These are phyloP conservation scores for Lantana camara DNA, from an alignment of 257 asterid species.

Conservation along the genomic window DNA sequence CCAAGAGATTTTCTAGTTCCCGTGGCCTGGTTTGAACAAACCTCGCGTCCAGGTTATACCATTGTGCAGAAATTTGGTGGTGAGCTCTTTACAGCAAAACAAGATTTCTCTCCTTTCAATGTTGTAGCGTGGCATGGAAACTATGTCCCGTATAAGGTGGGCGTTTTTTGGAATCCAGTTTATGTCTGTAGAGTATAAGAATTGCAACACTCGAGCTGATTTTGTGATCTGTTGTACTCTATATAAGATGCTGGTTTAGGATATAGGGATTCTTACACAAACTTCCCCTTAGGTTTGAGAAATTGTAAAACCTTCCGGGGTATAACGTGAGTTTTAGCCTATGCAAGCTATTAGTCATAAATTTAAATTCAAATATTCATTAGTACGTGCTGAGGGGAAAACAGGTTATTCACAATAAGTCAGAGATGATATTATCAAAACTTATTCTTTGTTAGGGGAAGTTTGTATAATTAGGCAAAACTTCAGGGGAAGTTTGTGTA, in stretches of 20 bases:
- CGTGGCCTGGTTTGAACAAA: conserved; percentile 78
- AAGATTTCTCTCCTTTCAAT: conserved; percentile 95
- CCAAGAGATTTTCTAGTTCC: conserved; percentile 91
- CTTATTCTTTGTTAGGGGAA: too few relatives aligned
- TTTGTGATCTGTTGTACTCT: conserved; percentile 11
- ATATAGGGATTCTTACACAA: too few relatives aligned
- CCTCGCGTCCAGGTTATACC: conserved; percentile 68
- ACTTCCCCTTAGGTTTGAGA: too few relatives aligned
- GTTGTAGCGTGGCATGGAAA: conserved; percentile 99
- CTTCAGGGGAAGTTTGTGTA: too few relatives aligned
- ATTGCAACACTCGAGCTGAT: background rate
- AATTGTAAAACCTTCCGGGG: too few relatives aligned
- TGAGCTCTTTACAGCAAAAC: conserved; percentile 91
- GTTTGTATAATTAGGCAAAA: too few relatives aligned
- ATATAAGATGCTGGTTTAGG: background rate
- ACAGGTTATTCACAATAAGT: too few relatives aligned
- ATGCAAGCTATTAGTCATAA: too few relatives aligned
- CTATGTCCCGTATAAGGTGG: conserved; percentile 88
- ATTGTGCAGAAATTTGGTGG: conserved; percentile 97
- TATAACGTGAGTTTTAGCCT: too few relatives aligned
- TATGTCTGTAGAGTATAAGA: background rate
- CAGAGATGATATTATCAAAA: too few relatives aligned
- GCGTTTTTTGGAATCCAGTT: background rate
- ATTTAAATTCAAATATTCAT: too few relatives aligned
- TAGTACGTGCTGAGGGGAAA: too few relatives aligned